Evolutionary conservation across 768 basidiomycete species (phyloP).

Genomic region (Leucosporidium yakuticum): DNA sequence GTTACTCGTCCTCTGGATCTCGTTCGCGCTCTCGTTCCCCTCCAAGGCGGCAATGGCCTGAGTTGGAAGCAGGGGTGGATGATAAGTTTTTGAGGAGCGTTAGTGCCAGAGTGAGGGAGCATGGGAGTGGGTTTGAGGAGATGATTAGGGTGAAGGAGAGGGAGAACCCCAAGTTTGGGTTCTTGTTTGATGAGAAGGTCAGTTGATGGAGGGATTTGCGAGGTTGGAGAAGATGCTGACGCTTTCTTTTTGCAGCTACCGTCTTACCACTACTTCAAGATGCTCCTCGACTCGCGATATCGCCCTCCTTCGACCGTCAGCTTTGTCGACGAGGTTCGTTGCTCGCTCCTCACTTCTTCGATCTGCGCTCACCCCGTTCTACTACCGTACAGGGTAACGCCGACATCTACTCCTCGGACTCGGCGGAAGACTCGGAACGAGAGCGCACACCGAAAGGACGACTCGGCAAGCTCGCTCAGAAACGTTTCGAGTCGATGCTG

Average conservation of each 20-base stretch:
- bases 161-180: conserved; percentile 94
- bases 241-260: conserved; percentile 39
- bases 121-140: conserved; percentile 87
- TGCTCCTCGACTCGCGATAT: conserved; percentile 44
- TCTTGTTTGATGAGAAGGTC: conserved; percentile 55
- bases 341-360: not conserved
- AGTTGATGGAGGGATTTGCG: conserved; percentile 14
- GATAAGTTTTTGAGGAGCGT: conserved; percentile 82
- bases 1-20: too few relatives aligned
- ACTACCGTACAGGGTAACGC: conserved; percentile 40
- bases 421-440: conserved; percentile 85
- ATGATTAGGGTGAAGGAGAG: conserved; percentile 94
- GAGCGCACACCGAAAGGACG: conserved; percentile 69
- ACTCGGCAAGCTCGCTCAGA: conserved; percentile 71
- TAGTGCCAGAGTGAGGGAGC: conserved; percentile 67
- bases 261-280: conserved; percentile 46
- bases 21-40: too few relatives aligned
- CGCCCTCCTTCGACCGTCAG: conserved; percentile 41
- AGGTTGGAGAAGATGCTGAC: not conserved
- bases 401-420: conserved; percentile 53
- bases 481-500: conserved; percentile 84
- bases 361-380: not conserved
- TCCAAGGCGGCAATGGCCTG: conserved; percentile 24
- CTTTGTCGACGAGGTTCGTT: conserved; percentile 45
- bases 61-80: conserved; percentile 58